A percentile compares a stretch with the other conserved stretches of the same genome.
These are phyloP conservation scores for Streptanthus diversifolius DNA, from an alignment of 345 rosid genomes.

Conservation along the genomic window DNA sequence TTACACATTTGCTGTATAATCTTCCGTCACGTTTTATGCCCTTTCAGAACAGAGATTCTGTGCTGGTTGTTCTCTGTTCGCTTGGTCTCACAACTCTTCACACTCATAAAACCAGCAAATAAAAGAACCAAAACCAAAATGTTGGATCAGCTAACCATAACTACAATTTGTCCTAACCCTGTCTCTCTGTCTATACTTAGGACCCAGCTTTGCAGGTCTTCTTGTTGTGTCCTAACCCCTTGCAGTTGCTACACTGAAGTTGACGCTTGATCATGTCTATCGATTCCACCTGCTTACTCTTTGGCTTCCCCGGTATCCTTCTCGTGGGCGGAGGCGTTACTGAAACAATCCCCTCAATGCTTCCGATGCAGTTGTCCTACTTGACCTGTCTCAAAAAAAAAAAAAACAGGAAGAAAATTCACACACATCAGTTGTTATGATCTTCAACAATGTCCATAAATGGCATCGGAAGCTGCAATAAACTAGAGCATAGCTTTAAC, in stretches of 20 bases:
- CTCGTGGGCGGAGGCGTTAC: constrained; percentile 86
- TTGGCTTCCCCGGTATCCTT: constrained; percentile 75
- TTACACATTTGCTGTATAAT: background rate
- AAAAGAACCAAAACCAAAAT: background rate
- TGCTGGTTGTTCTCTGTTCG: background rate
- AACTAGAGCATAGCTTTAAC: too few species aligned
- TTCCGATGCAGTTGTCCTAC: constrained; percentile 63
- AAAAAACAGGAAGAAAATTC: background rate
- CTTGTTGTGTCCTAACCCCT: constrained; percentile 93
- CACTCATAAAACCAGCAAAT: background rate
- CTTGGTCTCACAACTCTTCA: background rate
- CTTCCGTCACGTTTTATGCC: background rate
- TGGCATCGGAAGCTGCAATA: background rate
- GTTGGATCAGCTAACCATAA: constrained; percentile 24
- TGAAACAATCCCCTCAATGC: constrained; percentile 39
- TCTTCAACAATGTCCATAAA: background rate
- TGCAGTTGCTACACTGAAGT: constrained; percentile 94
- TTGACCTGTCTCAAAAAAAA: constrained; percentile 45
- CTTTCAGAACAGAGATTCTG: background rate
- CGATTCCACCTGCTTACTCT: constrained; percentile 59
- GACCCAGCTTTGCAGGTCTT: constrained; percentile 68
- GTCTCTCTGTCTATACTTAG: background rate
- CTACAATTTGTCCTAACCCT: background rate
- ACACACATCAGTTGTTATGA: constrained; percentile 7
- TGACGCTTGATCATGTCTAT: constrained; percentile 66